Evolutionary conservation across 2,329 filamentous ascomycete species (phyloP), one percentile per base, ranked within the genome.

Genomic region (Paradendryphiella salina): DNA sequence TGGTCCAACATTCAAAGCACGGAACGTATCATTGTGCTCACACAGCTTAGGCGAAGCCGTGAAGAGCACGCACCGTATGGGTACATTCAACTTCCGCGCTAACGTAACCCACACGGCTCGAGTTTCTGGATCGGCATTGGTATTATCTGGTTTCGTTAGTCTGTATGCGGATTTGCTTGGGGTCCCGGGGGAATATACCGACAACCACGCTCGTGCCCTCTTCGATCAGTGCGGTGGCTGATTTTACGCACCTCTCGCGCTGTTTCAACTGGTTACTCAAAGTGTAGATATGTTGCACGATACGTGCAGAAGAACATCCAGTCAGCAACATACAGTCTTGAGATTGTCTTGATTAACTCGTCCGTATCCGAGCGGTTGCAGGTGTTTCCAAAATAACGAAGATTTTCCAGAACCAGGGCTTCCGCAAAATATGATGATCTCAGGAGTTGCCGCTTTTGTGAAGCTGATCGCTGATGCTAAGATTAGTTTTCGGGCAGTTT

Each of bases 381-480:
- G 77, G 57, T 88, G 77, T 55, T 82, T 85, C 84, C 87, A 90
- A 75, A 87, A 96, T 66, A 94, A 96, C 0, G 90, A 93, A 32
- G 90, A 96, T 74, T 99, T 97, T 14, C 94, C 94, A 2, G 90
- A 85, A 1, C 89, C 92, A 0, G 94, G 94, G 39, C 89, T 90
- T 1, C 94, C 94, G 66, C 89, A 93, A 70, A 96, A 90, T 6
- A 97, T 73, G 18, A 97, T 83, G 11, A 97, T 77, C 47, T 96
- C 92, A 57, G 85, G 73, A 5, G 82, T 71, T 63, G 87, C 84
- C 43, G 79, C 81, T 74, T 86, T 90, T 38, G 81, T 77, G 57
- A 83, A 77, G 5, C 68, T 64, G 35, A 57, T 64, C 53, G 55
- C 71, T 67, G 40, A 32, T 40, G 28, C 43, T 37, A 52, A 40